phyloP scores from a whole-genome alignment of 1,284 basidiomycete genomes.

The Cutaneotrichosporon sp. region DNA sequence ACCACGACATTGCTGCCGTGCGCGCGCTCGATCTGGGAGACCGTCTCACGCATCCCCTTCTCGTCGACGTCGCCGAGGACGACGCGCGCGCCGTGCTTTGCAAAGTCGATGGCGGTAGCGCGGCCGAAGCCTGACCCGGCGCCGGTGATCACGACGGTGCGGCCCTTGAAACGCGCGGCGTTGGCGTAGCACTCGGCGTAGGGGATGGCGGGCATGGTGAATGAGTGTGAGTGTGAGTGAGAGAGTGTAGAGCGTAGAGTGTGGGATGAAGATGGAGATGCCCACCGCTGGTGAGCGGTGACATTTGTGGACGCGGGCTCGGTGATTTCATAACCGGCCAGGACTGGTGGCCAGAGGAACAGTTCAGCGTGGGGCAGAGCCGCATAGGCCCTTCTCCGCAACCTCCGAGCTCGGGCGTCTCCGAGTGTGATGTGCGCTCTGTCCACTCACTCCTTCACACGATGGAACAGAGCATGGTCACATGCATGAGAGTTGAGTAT shows the following conservation, averaged over 20 bases:
- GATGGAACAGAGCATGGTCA: too few relatives aligned
- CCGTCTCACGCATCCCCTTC: slow-evolving; percentile 18
- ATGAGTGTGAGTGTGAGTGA: background rate
- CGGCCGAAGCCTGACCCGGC: slow-evolving; percentile 24
- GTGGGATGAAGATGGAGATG: background rate
- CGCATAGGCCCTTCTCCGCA: background rate
- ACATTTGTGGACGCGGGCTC: background rate
- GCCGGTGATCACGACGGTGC: slow-evolving; percentile 23
- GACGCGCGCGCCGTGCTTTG: slow-evolving; percentile 19
- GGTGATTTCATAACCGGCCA: background rate
- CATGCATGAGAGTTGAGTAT: too few relatives aligned
- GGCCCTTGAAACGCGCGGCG: slow-evolving; percentile 44
- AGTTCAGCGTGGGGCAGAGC: background rate
- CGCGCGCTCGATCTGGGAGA: slow-evolving; percentile 4
- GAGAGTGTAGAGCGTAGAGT: too few relatives aligned
- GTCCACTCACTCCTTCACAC: too few relatives aligned
- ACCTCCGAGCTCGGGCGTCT: background rate
- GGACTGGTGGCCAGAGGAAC: background rate
- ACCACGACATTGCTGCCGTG: slow-evolving; percentile 30
- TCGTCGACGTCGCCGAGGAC: slow-evolving; percentile 25
- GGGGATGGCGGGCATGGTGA: slow-evolving; percentile 21
- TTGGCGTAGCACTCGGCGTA: slow-evolving; percentile 19
- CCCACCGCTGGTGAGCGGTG: background rate
- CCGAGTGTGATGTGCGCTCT: too few relatives aligned
- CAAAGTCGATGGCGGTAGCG: slow-evolving; percentile 21